Conservation (phyloP, 2,329 filamentous ascomycete genomes). For the Teratosphaeria epicoccoides region DNA sequence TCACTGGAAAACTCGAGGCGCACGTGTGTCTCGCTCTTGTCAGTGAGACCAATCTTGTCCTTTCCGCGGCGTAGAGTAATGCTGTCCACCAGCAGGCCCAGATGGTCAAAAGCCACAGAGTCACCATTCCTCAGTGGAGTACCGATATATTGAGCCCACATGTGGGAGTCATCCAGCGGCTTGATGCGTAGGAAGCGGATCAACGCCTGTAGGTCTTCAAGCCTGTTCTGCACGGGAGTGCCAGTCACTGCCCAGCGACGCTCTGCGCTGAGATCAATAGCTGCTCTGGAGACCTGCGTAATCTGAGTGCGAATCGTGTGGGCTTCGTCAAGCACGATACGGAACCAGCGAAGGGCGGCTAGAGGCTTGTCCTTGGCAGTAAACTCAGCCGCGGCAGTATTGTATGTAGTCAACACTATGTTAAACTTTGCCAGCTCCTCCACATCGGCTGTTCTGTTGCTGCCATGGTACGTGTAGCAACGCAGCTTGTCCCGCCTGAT, state of each 20-base stretch:
- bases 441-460: slow-evolving; percentile 59
- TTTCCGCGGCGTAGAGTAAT: slow-evolving; percentile 86
- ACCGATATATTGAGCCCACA: slow-evolving; percentile 71
- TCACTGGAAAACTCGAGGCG: slow-evolving; percentile 63
- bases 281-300: slow-evolving; percentile 73
- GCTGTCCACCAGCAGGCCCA: slow-evolving; percentile 85
- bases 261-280: slow-evolving; percentile 66
- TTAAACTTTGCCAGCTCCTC: slow-evolving; percentile 63
- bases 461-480: slow-evolving; percentile 80
- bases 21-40: slow-evolving; percentile 61
- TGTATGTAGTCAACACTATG: slow-evolving; percentile 85
- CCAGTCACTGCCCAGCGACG: slow-evolving; percentile 95
- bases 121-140: slow-evolving; percentile 80
- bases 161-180: slow-evolving; percentile 69
- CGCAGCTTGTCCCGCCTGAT: slow-evolving; percentile 53
- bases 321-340: slow-evolving; percentile 87
- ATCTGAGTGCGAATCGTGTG: slow-evolving; percentile 84
- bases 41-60: slow-evolving; percentile 75
- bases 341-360: slow-evolving; percentile 77
- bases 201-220: slow-evolving; percentile 80
- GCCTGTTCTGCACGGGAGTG: slow-evolving; percentile 85
- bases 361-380: slow-evolving; percentile 49
- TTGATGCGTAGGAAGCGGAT: slow-evolving; percentile 74
- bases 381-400: slow-evolving; percentile 67
- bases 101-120: slow-evolving; percentile 68